These are phyloP conservation scores for Diaporthe caulivora DNA, from an alignment of 2,329 filamentous ascomycete species.

Conservation along the genomic window DNA sequence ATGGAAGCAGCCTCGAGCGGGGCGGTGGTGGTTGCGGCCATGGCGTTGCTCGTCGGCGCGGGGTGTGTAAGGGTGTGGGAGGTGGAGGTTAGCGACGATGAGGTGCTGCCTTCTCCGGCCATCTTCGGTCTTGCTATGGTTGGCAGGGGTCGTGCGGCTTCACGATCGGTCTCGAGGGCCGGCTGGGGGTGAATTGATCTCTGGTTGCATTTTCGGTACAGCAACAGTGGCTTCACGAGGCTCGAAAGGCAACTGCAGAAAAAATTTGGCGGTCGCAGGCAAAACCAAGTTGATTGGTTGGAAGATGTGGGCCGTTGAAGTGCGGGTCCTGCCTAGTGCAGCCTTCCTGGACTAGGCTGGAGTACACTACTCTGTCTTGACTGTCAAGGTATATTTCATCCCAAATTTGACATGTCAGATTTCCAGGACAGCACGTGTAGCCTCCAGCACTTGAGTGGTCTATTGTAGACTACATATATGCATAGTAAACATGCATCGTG, in stretches of 20 bases:
- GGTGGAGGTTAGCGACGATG: conserved; percentile 73
- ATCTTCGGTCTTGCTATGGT: conserved; percentile 40
- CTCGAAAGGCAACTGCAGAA: not conserved
- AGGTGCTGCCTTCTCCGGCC: conserved; percentile 58
- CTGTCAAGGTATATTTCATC: not conserved
- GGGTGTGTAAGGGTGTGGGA: conserved; percentile 72
- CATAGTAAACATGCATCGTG: not conserved
- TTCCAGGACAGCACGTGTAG: not conserved
- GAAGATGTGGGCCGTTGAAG: not conserved
- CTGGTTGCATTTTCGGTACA: conserved; percentile 3
- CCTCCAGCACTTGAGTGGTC: no score
- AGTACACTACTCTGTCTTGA: no score
- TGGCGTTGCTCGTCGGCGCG: conserved; percentile 56
- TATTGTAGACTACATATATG: no score
- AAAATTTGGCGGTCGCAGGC: conserved; percentile 11
- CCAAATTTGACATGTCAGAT: not conserved
- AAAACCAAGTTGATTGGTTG: conserved; percentile 9
- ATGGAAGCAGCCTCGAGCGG: conserved; percentile 54
- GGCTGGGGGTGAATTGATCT: not conserved
- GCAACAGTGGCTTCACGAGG: conserved; percentile 10
- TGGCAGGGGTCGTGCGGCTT: conserved; percentile 1
- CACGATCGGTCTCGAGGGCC: conserved; percentile 11
- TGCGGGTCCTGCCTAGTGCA: not conserved
- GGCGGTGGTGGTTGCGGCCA: conserved; percentile 50
- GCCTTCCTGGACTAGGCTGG: no score